Percentiles rank a stretch among this genome's conserved stretches.
phyloP scores from a whole-genome alignment of 1,284 basidiomycete genomes.

The Dichomitus squalens region DNA sequence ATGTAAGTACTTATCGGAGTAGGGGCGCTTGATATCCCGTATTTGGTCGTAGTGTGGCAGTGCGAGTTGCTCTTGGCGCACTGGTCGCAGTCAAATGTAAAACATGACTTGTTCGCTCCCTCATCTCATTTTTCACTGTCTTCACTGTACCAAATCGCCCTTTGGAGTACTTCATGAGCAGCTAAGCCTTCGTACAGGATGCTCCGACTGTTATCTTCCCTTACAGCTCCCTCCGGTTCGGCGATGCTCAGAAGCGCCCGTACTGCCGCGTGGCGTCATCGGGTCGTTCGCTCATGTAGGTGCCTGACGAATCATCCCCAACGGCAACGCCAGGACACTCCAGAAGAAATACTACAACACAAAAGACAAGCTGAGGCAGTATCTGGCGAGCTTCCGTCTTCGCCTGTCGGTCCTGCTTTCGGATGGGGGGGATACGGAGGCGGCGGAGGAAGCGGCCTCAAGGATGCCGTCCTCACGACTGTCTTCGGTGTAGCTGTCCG shows the following conservation, averaged over 20 bases:
- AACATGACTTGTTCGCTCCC: background rate
- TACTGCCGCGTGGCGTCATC: constrained; percentile 3
- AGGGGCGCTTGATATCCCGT: no score
- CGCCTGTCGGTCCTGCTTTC: constrained; percentile 17
- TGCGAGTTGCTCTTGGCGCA: background rate
- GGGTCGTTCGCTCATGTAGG: background rate
- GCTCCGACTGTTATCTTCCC: background rate
- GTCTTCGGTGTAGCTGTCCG: constrained; percentile 18
- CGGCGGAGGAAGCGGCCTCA: constrained; percentile 17
- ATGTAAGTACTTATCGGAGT: no score
- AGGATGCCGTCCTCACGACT: constrained; percentile 20
- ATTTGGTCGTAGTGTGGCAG: no score
- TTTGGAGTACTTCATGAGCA: background rate
- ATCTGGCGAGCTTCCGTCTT: constrained; percentile 20
- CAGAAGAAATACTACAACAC: constrained; percentile 4
- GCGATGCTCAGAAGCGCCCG: background rate
- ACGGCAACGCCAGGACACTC: background rate
- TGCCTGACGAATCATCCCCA: background rate
- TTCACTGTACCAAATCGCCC: background rate
- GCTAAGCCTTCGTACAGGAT: background rate
- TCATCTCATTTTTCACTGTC: background rate
- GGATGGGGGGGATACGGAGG: constrained; percentile 18
- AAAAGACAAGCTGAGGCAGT: constrained; percentile 17
- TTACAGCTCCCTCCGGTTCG: background rate
- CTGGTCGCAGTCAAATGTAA: background rate